Evolutionary conservation across 352 stramenopile genomes (phyloP), one percentile per base, ranked within the genome.

Genomic region (Phytophthora quininea): DNA sequence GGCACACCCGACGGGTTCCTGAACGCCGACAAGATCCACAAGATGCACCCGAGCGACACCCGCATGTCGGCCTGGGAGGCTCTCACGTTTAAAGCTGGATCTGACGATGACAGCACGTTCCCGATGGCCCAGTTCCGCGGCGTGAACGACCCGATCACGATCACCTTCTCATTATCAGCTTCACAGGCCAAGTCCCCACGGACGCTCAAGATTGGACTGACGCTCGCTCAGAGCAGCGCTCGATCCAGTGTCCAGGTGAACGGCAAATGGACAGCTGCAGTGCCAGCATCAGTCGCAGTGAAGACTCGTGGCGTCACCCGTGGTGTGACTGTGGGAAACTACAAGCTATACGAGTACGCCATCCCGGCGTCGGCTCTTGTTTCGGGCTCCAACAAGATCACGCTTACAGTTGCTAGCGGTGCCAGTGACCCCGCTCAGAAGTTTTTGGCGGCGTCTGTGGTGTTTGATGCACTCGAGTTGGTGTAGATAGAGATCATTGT

Each of bases 1-100:
- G 65, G 58, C 58, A 86, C 78, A 0, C 73, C 78, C n/a, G 67
- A 80, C 52, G 78, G 75, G 32, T 82, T 86, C 51, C 37, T 77
- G 2, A 86, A 86, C 54, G 64, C 78, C 8, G 67, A 86, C 70
- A 86, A 84, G 65, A 82, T 86, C 63, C 69, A 79, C 57, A 69
- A 38, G 37, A 84, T 86, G 78, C 78, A 86, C 52, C 75, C 75
- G 19, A 80, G 75, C 27, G 75, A 86, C 51, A 45, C 49, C 2
- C 78, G 75, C 14, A 86, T 84, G 78, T 27, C 59, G 8, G 43
- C 45, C 3, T 84, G 68, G 65, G 54, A 58, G 0, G 31, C 66
- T 7, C 32, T 63, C 10, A 76, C 66, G 3, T 86, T 84, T 49
- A 51, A 32, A 0, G 62, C 61, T 4, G 70, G 56, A 6, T 60